Base-by-base conservation (phyloP, 208 protist genomes). In the Acanthamoeba lugdunensis region DNA sequence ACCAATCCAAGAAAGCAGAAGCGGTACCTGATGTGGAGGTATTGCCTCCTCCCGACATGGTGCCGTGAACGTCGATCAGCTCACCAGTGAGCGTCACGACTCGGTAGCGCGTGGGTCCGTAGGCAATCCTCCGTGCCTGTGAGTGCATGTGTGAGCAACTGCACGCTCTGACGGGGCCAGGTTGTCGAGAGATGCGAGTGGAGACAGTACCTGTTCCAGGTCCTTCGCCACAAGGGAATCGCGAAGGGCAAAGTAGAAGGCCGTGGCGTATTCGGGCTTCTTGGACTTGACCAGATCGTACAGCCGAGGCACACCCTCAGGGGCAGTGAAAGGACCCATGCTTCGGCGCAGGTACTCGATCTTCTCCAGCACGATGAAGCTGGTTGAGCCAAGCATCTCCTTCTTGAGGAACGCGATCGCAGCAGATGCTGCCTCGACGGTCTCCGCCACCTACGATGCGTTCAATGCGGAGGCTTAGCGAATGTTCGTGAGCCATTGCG, bases 11-110 rank as follows among this genome's bases (percentile, higher is more conserved):
- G 28, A 73, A 25, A 13, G 30, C 11, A 71, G n/a, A 28, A 71
- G 63, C 28, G 63, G 37, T 50, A 73, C 91, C 91, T 33, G 58
- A 69, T 6, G 52, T 50, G 16, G 54, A 48, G 58, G 94, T 96
- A 33, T 79, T 95, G 33, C 99, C 99, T 94, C 99, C 99, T 56
- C 99, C 99, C 9, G 98, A 98, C 98, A 99, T 99, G 52, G 98
- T 98, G 93, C 99, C 99, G 54, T 95, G 97, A 2, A 97, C 96
- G 94, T 99, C 99, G 61, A 99, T 98, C 25, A 99, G 89, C 93
- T 99, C 96, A 2, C 99, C 99, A 71, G 98, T 98, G 0, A 98
- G 94, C 25, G 99, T 99, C 5, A 99, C 99, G 0, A 99, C 99
- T 81, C 99, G 98, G 94, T 97, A 96, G 33, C 98, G 97, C 92